Evolutionary conservation across 2,329 filamentous ascomycete genomes (phyloP), one percentile per base, ranked within the genome.

Genomic region (Neonectria ditissima): DNA sequence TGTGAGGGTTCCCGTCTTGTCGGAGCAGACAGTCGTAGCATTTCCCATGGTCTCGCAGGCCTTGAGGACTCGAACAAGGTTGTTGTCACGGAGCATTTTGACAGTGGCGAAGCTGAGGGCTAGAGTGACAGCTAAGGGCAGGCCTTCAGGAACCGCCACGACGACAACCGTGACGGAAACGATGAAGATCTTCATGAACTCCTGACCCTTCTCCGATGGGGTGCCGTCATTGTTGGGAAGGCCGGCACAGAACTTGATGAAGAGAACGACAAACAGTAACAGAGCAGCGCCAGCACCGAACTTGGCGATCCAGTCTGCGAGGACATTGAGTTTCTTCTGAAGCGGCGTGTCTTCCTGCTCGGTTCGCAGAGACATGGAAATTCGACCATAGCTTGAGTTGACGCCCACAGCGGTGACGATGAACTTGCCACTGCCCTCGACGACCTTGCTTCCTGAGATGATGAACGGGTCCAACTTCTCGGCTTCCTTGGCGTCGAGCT

Each of bases 31-130:
- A 0, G 91, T 91, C 1, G 88, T 90, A 3, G 87, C 88, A 69
- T 91, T 91, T 3, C 89, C 89, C 89, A 92, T 91, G 6, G 89
- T 91, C 74, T 92, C 89, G 75, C 89, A 91, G 63, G 89, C 89
- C 60, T 88, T 85, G 16, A 92, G 82, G 48, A 90, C 82, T 63
- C 89, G 87, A 16, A 91, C 89, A 45, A 91, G 78, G 67, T 91
- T 91, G 79, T 91, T 91, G 75, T 91, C 89, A 71, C 89, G 89
- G 34, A 91, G 79, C 86, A 92, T 90, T 51, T 88, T 84, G 34
- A 87, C 91, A 0, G 89, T 91, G 10, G 89, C 89, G 73, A 91
- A 91, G 20, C 89, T 89, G 39, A 91, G 77, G 3, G 89, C 88
- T 2, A 91, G 81, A 1, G 89, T 91, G 6, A 92, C 89, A 50